Evolutionary conservation across 2,329 filamentous ascomycete genomes (phyloP), one percentile per base, ranked within the genome.

Genomic region (Penicillium sp.): DNA sequence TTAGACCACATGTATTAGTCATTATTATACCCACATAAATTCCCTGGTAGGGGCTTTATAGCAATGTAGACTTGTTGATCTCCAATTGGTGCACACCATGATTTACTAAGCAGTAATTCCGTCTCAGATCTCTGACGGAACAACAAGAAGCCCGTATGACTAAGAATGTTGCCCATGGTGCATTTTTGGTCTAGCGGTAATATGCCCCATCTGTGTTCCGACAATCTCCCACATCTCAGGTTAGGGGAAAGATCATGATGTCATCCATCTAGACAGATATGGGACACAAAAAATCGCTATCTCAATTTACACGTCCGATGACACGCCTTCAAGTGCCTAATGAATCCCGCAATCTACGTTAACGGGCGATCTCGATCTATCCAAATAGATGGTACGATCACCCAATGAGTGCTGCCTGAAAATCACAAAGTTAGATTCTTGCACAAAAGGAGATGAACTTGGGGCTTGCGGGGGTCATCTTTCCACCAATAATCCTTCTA

Each of bases 361-460:
- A 17, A 24, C 6, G 44, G 26, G 26, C 26, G 24, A n/a, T 28
- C 13, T n/a, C 3, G 12, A 17, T 7, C 45, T 10, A 4, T 10
- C 24, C 26, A 17, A 30, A n/a, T 15, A 30, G 8, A 49, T 49
- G 17, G 26, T 30, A 12, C 15, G 9, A 17, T 28, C 4, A 28
- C 24, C 45, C 15, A 49, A 49, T 30, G 45, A 49, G 45, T 49
- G 45, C 45, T 49, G 45, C 26, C 45, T 49, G 19, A 30, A 49
- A 17, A 9, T 5, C 44, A 17, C 17, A 28, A 49, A n/a, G 15
- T 10, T 30, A 30, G 15, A 17, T 17, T 3, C 3, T 8, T 4
- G 45, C 26, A 28, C 15, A 28, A 6, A n/a, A 19, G 45, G 26
- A 47, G 12, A 17, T 30, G 24, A 17, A 2, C 3, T 30, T 9